Evolutionary conservation across 257 asterid species (phyloP).

Genomic region (Solanum tarapatanum): DNA sequence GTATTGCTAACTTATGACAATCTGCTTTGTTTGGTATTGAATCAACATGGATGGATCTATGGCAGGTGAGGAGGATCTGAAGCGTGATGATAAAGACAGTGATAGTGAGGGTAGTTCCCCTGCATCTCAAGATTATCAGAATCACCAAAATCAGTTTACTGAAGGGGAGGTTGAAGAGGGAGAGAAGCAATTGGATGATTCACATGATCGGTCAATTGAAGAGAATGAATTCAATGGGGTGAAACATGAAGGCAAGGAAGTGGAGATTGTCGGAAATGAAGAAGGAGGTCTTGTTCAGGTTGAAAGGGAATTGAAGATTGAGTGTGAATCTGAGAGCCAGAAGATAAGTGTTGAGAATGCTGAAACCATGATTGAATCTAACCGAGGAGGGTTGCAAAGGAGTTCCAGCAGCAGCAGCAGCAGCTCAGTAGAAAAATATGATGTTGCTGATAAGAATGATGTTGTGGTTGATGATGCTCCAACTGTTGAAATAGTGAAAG

Average conservation of each 20-base stretch:
- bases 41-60: conserved; percentile 19
- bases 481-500: conserved; percentile 11
- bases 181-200: conserved; percentile 9
- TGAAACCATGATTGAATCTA: conserved; percentile 13
- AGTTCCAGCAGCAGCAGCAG: conserved; percentile 24
- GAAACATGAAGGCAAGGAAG: neutral
- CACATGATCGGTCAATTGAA: neutral
- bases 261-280: neutral
- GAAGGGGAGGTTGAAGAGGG: conserved; percentile 23
- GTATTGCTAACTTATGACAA: neutral
- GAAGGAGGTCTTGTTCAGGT: conserved; percentile 7
- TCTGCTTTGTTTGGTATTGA: neutral
- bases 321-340: conserved; percentile 11
- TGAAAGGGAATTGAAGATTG: conserved; percentile 20
- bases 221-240: conserved; percentile 2
- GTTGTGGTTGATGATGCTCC: conserved; percentile 12
- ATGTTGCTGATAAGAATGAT: conserved; percentile 6
- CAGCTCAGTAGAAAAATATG: conserved; percentile 29
- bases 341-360: conserved; percentile 13
- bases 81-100: conserved; percentile 26
- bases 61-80: conserved; percentile 41
- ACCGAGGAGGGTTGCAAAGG: conserved; percentile 20
- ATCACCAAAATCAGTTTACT: conserved; percentile 12
- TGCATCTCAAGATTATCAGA: conserved; percentile 19
- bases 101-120: conserved; percentile 31